These are phyloP conservation scores for Cyanophora paradoxa DNA, from an alignment of 78 protist species.

Conservation along the genomic window DNA sequence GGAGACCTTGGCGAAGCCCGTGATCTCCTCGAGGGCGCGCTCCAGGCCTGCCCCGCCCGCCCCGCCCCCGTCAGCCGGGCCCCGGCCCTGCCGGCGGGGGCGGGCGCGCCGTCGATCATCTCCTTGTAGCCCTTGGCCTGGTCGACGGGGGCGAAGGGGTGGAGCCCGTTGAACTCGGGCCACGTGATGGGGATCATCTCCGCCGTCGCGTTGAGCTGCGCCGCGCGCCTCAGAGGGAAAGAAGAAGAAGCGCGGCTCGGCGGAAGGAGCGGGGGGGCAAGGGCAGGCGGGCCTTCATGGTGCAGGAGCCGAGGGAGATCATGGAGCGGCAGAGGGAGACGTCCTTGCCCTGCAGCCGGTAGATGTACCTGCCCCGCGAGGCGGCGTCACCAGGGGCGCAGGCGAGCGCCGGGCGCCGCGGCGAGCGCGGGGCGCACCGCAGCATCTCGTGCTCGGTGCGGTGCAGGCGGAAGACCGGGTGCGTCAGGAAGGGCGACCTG, in stretches of 20 bases:
- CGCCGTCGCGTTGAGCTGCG: slow-evolving; percentile 89
- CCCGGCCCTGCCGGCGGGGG: too few relatives aligned
- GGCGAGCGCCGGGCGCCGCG: too few relatives aligned
- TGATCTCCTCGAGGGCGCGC: slow-evolving; percentile 51
- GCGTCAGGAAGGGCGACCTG: too few relatives aligned
- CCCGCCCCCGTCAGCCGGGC: too few relatives aligned
- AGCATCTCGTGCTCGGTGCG: slow-evolving; percentile 84
- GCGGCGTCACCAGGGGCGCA: too few relatives aligned
- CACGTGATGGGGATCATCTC: slow-evolving; percentile 91
- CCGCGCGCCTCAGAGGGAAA: too few relatives aligned
- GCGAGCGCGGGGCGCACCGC: too few relatives aligned
- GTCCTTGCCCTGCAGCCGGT: slow-evolving; percentile 65
- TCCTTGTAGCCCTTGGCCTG: slow-evolving; percentile 75
- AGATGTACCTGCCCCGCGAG: slow-evolving; percentile 60
- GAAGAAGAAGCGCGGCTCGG: too few relatives aligned
- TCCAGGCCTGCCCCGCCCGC: too few relatives aligned
- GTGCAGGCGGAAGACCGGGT: slow-evolving; percentile 77
- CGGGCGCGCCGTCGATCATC: slow-evolving; percentile 50
- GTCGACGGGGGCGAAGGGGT: slow-evolving; percentile 88
- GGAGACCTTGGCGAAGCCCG: slow-evolving; percentile 80
- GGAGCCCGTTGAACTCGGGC: slow-evolving; percentile 83
- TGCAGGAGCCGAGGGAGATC: slow-evolving; percentile 94
- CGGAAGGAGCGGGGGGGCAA: too few relatives aligned
- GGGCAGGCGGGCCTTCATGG: too few relatives aligned
- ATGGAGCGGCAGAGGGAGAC: slow-evolving; percentile 68